phyloP scores from a whole-genome alignment of 2,329 filamentous ascomycete species.

The Apiospora phragmitis region DNA sequence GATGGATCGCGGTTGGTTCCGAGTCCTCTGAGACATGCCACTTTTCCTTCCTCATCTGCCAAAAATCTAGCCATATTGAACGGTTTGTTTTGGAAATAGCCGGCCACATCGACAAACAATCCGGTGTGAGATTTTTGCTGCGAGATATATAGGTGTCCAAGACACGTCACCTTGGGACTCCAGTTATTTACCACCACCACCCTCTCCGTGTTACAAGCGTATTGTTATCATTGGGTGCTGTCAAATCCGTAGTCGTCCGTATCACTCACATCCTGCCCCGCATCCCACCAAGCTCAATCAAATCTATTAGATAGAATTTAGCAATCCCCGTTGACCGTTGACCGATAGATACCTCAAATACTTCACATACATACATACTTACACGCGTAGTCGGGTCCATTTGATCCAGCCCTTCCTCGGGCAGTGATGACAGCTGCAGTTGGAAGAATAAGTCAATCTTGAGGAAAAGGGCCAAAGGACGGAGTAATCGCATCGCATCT shows the following conservation, averaged over 20 bases:
- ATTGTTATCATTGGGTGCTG: neutral
- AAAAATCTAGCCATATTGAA: neutral
- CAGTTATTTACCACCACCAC: slow-evolving; percentile 9
- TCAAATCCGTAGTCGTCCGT: neutral
- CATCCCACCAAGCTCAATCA: neutral
- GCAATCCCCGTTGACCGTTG: neutral
- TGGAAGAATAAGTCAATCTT: neutral
- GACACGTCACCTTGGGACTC: slow-evolving; percentile 15
- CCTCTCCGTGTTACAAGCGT: neutral
- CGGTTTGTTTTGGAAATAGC: neutral
- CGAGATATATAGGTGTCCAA: slow-evolving; percentile 10
- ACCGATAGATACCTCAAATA: neutral
- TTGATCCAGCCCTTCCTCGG: neutral
- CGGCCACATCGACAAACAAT: slow-evolving; percentile 13
- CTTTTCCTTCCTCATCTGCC: neutral
- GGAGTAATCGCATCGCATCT: neutral
- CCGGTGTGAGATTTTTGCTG: slow-evolving; percentile 17
- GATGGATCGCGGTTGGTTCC: neutral
- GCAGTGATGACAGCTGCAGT: slow-evolving; percentile 1
- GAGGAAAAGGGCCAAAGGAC: neutral
- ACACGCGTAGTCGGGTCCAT: neutral
- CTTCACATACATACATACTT: neutral
- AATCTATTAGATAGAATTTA: neutral
- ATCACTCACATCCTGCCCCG: neutral
- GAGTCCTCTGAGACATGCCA: slow-evolving; percentile 3